Evolutionary conservation across 2,329 filamentous ascomycete genomes (phyloP).

Genomic region (Ceratocystis variospora): DNA sequence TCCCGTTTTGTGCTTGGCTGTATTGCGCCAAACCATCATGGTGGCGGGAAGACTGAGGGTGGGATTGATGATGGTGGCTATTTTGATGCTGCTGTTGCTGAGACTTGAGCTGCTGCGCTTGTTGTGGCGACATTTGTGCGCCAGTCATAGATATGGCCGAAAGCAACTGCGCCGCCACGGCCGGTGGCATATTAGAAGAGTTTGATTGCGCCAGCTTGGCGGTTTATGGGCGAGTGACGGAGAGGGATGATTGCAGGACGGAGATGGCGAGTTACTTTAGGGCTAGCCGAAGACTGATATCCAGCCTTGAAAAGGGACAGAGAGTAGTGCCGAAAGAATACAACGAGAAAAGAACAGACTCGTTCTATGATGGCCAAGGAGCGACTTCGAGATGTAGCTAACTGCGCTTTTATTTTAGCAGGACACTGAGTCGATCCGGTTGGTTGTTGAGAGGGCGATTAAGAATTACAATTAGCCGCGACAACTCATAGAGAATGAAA

Average conservation of each 20-base stretch:
- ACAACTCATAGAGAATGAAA: not conserved
- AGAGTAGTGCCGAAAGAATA: not conserved
- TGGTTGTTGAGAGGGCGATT: not conserved
- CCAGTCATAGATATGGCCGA: constrained; percentile 18
- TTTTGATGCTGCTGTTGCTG: constrained; percentile 1
- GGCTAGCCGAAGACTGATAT: not conserved
- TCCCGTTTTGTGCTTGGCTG: not conserved
- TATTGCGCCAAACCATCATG: not conserved
- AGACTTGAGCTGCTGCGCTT: not conserved
- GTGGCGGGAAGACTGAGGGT: constrained; percentile 1
- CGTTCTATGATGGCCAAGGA: not conserved
- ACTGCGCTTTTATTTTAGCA: not conserved
- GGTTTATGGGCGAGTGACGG: not conserved
- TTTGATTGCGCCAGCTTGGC: constrained; percentile 14
- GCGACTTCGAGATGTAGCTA: not conserved
- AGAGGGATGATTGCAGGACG: not conserved
- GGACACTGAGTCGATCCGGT: not conserved
- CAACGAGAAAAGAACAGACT: not conserved
- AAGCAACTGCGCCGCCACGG: constrained; percentile 17
- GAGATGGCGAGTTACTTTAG: not conserved
- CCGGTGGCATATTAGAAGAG: constrained; percentile 11
- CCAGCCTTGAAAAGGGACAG: not conserved
- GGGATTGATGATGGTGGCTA: not conserved
- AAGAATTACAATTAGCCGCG: not conserved
- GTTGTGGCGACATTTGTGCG: constrained; percentile 6